Base-by-base conservation (phyloP, 2,329 filamentous ascomycete genomes). In the Neonectria hederae region DNA sequence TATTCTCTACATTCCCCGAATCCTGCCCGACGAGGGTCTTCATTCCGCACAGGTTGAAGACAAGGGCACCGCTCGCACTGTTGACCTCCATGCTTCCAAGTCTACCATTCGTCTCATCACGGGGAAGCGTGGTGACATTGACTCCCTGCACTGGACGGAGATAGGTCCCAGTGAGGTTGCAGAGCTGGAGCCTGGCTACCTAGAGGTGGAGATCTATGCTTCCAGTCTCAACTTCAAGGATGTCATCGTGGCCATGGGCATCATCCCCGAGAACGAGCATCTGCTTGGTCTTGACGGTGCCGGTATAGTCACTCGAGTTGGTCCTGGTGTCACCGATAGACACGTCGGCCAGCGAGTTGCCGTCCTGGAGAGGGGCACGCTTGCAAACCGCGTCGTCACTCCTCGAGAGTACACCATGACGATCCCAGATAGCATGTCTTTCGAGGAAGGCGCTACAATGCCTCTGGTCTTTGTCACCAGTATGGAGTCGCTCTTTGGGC, bases 391-490 rank as follows among this genome's bases (percentile, higher is more conserved):
- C 14, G 32, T 61, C 24, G 35, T 49, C 2, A 54, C 49, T 21
- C 43, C 59, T 49, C 49, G 49, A 5, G 59, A 55, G 10, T 49
- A 55, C 24, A 55, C 52, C 14, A 54, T 54, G 49, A 49, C 52
- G 4, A 61, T 84, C 9, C 79, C 80, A 0, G 73, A 75, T 8
- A 54, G 55, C 26, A 74, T 83, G 71, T 65, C 63, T 3, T 80
- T 79, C 19, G 75, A 74, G 14, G 72, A 75, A 4, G 80, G 75
- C 1, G 78, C 78, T 4, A 75, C 78, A 0, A 67, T 81, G 22
- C 77, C 78, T 0, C 62, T 77, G 7, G 73, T 75, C 2, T 81
- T 68, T 53, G 54, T 62, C 11, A 81, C 80, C 1, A 78, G 76
- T 2, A 72, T 76, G 45, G 64, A 69, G 53, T 64, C 58, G n/a